Evolutionary conservation across 2,329 filamentous ascomycete genomes (phyloP).

Genomic region (Colletotrichum sp.): DNA sequence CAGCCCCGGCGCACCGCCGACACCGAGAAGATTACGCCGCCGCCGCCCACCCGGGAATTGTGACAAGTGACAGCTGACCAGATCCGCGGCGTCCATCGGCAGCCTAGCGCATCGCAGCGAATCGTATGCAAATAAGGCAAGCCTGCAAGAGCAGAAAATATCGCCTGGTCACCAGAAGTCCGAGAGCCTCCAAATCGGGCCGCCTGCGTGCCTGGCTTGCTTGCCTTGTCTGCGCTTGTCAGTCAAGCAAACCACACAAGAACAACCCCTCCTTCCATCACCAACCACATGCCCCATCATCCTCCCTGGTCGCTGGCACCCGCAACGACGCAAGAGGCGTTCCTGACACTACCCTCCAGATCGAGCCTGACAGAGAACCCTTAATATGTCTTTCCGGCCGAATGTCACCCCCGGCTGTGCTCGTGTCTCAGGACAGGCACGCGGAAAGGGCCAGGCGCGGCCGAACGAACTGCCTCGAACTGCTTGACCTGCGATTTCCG

Average conservation of each 20-base stretch:
- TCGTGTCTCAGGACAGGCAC: not conserved
- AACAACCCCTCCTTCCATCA: not conserved
- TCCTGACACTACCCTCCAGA: not conserved
- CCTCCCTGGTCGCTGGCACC: not conserved
- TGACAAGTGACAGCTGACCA: constrained; percentile 11
- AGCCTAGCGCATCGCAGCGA: not conserved
- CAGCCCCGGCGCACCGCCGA: not conserved
- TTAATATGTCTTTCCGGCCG: not conserved
- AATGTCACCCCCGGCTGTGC: not conserved
- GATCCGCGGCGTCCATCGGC: not conserved
- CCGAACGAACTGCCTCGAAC: not conserved
- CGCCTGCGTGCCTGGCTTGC: not conserved
- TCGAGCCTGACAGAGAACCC: not conserved
- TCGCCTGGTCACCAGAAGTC: not conserved
- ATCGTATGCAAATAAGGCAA: not conserved
- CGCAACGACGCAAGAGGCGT: constrained; percentile 15
- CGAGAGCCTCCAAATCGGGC: not conserved
- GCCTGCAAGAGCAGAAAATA: not conserved
- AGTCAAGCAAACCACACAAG: not conserved
- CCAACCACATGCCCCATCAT: not conserved
- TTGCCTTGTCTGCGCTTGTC: not conserved
- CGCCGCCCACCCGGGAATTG: not conserved
- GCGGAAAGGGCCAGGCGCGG: not conserved
- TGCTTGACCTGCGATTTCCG: not conserved
- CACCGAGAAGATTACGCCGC: not conserved